Percentiles rank a stretch among this genome's conserved stretches.
These are phyloP conservation scores for Fusarium verticillioides DNA, from an alignment of 2,329 filamentous ascomycete species.

Conservation along the genomic window DNA sequence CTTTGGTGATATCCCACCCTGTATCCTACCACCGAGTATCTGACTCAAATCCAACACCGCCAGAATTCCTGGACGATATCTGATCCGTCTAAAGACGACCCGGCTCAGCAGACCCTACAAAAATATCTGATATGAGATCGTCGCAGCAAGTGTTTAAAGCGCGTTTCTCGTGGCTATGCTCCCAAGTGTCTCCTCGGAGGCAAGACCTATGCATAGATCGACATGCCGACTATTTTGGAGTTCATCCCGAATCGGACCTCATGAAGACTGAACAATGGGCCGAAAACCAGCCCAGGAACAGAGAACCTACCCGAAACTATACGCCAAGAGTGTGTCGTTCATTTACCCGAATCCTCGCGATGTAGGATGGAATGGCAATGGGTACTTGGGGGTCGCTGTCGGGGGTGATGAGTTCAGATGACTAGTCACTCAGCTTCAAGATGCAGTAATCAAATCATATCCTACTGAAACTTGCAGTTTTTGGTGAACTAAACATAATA, in stretches of 20 bases:
- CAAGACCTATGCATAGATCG: neutral
- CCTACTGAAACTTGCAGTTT: fast-evolving
- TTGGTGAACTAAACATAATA: neutral
- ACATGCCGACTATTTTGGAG: neutral
- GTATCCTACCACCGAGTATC: no score
- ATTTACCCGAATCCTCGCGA: fast-evolving
- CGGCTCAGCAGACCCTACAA: no score
- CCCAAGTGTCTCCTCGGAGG: neutral
- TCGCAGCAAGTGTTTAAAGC: no score
- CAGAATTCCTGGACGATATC: no score
- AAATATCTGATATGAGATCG: no score
- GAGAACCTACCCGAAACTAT: fast-evolving
- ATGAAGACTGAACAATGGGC: neutral
- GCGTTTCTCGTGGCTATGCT: neutral
- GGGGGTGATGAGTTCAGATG: neutral
- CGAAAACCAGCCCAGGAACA: neutral
- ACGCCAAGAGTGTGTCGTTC: fast-evolving
- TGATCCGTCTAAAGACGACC: no score
- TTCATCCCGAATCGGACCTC: neutral
- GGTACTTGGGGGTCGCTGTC: fast-evolving
- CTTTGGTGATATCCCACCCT: no score
- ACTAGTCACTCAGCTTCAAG: neutral
- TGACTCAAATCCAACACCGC: no score
- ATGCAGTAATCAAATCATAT: neutral
- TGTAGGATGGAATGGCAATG: neutral